Evolutionary conservation across 768 basidiomycete genomes (phyloP).

Genomic region (Phylloporus rhodoxanthus): DNA sequence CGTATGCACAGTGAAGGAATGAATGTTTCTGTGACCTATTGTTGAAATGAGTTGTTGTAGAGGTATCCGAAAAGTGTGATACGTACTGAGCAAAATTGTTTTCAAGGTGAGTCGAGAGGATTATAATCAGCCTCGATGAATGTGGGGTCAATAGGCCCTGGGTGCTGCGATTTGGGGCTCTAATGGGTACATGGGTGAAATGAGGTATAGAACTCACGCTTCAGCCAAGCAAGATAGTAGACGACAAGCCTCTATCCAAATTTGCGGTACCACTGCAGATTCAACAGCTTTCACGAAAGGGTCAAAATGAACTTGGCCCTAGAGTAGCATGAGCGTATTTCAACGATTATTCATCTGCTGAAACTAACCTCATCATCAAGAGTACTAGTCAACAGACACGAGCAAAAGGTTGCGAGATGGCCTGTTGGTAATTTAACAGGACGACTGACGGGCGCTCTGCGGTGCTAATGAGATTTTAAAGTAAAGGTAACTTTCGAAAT

Average conservation of each 20-base stretch:
- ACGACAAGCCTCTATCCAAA: constrained; percentile 51
- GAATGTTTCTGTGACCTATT: constrained; percentile 35
- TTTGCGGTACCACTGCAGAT: constrained; percentile 34
- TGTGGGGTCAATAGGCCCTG: constrained; percentile 52
- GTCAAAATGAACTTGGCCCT: constrained; percentile 51
- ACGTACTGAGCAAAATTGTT: constrained; percentile 45
- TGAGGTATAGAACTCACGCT: constrained; percentile 35
- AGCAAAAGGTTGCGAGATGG: constrained; percentile 45
- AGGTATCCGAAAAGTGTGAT: background rate
- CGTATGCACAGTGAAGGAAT: constrained; percentile 42
- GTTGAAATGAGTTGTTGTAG: constrained; percentile 3
- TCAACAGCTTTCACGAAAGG: constrained; percentile 50
- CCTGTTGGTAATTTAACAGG: constrained; percentile 71
- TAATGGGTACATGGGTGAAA: background rate
- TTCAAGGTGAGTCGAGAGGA: constrained; percentile 59
- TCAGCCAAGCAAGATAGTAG: constrained; percentile 44
- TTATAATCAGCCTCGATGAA: constrained; percentile 44
- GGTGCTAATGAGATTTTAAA: constrained; percentile 1
- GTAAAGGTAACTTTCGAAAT: background rate
- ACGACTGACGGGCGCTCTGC: constrained; percentile 50
- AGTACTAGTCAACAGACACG: constrained; percentile 45
- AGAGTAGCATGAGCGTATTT: constrained; percentile 4
- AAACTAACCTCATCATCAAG: constrained; percentile 40
- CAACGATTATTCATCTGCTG: background rate
- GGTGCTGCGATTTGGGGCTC: constrained; percentile 35